Conservation (phyloP, 257 asterid genomes). For the Salvia hispanica region DNA sequence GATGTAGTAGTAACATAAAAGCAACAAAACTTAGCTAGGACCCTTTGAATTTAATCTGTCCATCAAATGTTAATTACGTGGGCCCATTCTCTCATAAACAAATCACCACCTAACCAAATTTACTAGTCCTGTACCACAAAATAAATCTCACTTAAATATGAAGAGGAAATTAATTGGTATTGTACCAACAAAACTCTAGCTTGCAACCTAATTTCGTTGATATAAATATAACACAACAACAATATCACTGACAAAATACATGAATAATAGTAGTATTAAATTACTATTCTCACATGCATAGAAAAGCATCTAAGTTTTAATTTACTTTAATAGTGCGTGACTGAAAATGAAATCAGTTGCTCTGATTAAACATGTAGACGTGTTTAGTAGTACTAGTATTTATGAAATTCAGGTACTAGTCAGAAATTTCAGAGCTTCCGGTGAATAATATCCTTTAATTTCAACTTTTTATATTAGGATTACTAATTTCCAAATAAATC, state of each 20-base stretch:
- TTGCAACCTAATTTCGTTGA: conserved; percentile 6
- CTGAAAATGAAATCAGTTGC: not conserved
- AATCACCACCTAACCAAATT: conserved; percentile 12
- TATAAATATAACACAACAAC: conserved; percentile 29
- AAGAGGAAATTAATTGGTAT: not conserved
- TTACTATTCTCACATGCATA: conserved; percentile 7
- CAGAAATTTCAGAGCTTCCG: too few relatives aligned
- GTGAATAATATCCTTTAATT: too few relatives aligned
- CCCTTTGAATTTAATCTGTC: not conserved
- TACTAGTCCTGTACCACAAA: conserved; percentile 6
- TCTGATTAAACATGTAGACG: not conserved
- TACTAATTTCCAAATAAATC: too few relatives aligned
- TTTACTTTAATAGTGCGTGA: not conserved
- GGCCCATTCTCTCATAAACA: not conserved
- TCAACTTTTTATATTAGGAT: too few relatives aligned
- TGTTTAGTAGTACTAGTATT: too few relatives aligned
- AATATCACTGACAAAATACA: conserved; percentile 17
- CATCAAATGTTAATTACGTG: not conserved
- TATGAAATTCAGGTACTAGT: too few relatives aligned
- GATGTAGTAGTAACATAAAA: too few relatives aligned
- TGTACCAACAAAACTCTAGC: conserved; percentile 17
- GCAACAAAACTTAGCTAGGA: not conserved
- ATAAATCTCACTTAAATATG: not conserved
- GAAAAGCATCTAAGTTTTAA: not conserved
- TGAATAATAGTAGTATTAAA: not conserved